A percentile compares a stretch with the other conserved stretches of the same genome.
These are phyloP conservation scores for Talaromyces sp. DNA, from an alignment of 2,329 filamentous ascomycete species.

Conservation along the genomic window DNA sequence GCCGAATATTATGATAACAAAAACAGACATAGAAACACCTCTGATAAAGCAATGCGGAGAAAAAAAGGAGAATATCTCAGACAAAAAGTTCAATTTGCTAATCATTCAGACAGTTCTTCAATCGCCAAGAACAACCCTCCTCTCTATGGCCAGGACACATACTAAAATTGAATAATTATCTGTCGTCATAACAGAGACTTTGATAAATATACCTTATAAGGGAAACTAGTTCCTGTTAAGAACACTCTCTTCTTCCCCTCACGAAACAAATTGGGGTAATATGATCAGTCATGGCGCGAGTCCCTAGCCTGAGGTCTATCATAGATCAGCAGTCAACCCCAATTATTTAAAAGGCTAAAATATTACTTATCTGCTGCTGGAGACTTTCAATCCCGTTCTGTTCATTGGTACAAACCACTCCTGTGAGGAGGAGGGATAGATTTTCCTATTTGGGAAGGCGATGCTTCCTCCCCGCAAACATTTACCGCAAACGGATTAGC, in stretches of 20 bases:
- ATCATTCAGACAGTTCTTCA: too few relatives aligned
- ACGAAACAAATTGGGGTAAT: background rate
- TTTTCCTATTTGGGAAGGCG: slow-evolving; percentile 13
- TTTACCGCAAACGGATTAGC: slow-evolving; percentile 7
- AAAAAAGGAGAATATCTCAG: background rate
- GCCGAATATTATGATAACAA: background rate
- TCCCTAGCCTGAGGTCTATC: background rate
- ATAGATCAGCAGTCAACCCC: background rate
- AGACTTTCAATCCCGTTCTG: background rate
- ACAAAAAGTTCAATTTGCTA: background rate
- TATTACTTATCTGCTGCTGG: background rate
- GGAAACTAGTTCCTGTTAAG: background rate
- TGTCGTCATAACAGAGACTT: background rate
- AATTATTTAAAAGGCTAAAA: background rate
- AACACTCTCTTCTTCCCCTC: background rate
- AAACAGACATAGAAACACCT: background rate
- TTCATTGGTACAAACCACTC: background rate
- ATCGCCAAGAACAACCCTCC: background rate
- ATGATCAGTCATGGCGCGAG: background rate
- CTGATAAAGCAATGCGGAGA: background rate
- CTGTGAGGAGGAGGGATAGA: slow-evolving; percentile 3
- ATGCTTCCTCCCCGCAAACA: background rate
- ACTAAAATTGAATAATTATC: background rate
- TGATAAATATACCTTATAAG: background rate
- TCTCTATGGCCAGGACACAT: background rate